Base-by-base conservation (phyloP, 257 asterid genomes). In the Capsicum rhomboideum region DNA sequence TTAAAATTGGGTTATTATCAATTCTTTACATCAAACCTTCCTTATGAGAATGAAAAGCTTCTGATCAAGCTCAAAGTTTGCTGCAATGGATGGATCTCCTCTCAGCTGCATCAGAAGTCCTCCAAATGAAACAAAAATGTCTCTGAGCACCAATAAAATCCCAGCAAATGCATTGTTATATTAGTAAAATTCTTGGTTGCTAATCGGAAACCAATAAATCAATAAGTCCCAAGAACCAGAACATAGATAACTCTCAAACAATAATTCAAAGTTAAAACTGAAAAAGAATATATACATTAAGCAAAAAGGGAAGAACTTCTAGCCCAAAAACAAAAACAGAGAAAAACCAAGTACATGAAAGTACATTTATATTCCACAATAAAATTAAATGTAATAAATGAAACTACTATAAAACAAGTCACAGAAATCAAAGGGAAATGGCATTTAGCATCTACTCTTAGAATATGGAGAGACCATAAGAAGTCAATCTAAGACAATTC, bases 11-110 rank as follows among this genome's bases (percentile, higher is more conserved):
- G 56, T 50, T 63, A 28, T 21, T 74, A 74, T 21, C 55, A 40
- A 10, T 11, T 29, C 7, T 71, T 18, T 11, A 74, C 44, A 59
- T 91, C 86, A 91, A 56, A 93, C 94, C 93, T 95, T 95, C 89
- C 95, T 92, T 4, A 95, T 80, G 66, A 95, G 99, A 78, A 95
- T 83, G 84, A 95, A 95, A 89, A 92, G 29, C 91, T 78, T 93
- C 91, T 94, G 97, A 83, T 95, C 99, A 16, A 94, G 97, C 92
- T 93, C 97, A 83, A 94, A 56, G 31, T 72, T 72, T n/a, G 79
- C 79, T 72, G 79, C 79, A 21, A 42, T 72, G 79, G 79, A 72
- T 72, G 79, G 79, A 44, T 72, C 79, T 72, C 79, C 79, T 42
- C 79, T 72, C 56, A 72, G 79, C 79, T 72, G 79, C 79, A 72